A percentile compares a stretch with the other conserved stretches of the same genome.
Conservation (phyloP, 768 basidiomycete species). For the Chalciporus sphaerocephalus region DNA sequence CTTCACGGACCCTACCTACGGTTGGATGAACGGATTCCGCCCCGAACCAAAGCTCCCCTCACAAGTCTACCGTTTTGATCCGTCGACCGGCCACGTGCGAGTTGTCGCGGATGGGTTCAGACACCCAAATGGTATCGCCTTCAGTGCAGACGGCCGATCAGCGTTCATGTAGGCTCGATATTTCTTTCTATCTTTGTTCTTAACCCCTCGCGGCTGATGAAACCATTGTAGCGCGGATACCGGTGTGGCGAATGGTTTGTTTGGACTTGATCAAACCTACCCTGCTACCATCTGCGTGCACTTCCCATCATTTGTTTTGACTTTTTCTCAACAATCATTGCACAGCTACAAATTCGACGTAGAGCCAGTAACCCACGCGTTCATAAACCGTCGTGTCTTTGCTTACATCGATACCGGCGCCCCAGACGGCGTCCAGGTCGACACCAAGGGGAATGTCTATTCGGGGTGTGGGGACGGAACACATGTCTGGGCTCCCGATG, state of each 20-base stretch:
- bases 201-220: conserved; percentile 4
- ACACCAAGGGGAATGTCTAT: conserved; percentile 62
- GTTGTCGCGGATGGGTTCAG: conserved; percentile 78
- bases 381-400: conserved; percentile 61
- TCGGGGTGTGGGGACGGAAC: conserved; percentile 65
- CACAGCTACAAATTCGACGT: conserved; percentile 63
- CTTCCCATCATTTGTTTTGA: background rate
- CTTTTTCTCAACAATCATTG: background rate
- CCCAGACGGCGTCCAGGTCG: conserved; percentile 65
- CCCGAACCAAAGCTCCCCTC: conserved; percentile 61
- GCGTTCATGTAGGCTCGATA: conserved; percentile 53
- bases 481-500: conserved; percentile 54
- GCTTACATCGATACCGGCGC: conserved; percentile 63
- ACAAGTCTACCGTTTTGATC: conserved; percentile 75
- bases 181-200: background rate
- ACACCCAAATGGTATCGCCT: conserved; percentile 71
- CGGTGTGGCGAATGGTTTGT: conserved; percentile 36
- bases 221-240: conserved; percentile 31
- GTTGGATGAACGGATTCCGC: conserved; percentile 62
- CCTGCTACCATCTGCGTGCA: conserved; percentile 64
- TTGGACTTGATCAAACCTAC: conserved; percentile 50
- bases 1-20: conserved; percentile 72
- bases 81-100: conserved; percentile 56
- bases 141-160: conserved; percentile 55
- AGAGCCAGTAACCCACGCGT: conserved; percentile 47